phyloP scores from a whole-genome alignment of 2,329 filamentous ascomycete species.

The Hymenoscyphus repandus region DNA sequence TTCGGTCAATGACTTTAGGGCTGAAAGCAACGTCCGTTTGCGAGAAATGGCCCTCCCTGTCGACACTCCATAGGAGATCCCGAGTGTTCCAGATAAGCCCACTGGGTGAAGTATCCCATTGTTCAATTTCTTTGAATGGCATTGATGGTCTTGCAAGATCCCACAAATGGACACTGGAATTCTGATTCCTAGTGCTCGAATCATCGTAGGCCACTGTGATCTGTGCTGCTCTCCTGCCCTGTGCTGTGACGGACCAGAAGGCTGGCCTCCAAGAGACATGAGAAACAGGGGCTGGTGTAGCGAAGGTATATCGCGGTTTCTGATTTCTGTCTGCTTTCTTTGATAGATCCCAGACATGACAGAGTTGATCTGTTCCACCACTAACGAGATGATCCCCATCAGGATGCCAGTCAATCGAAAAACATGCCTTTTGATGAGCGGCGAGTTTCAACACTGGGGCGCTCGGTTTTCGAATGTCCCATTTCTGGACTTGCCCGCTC shows the following conservation, averaged over 20 bases:
- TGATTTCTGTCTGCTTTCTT: slow-evolving; percentile 56
- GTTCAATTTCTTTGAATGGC: slow-evolving; percentile 61
- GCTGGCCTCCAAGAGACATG: slow-evolving; percentile 59
- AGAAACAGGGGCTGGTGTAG: slow-evolving; percentile 54
- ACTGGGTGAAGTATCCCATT: slow-evolving; percentile 52
- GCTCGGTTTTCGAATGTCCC: slow-evolving; percentile 53
- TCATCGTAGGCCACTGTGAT: slow-evolving; percentile 59
- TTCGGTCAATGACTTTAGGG: slow-evolving; percentile 56
- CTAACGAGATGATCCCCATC: slow-evolving; percentile 63
- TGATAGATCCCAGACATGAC: slow-evolving; percentile 62
- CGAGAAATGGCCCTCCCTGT: slow-evolving; percentile 55
- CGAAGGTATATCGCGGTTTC: slow-evolving; percentile 58
- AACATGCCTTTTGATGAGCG: slow-evolving; percentile 55
- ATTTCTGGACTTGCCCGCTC: slow-evolving; percentile 56
- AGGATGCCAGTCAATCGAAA: slow-evolving; percentile 61
- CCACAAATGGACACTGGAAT: slow-evolving; percentile 59
- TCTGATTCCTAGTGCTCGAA: slow-evolving; percentile 47
- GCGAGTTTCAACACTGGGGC: slow-evolving; percentile 54
- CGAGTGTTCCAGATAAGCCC: slow-evolving; percentile 59
- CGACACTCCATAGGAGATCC: slow-evolving; percentile 62
- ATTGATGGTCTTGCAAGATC: slow-evolving; percentile 62
- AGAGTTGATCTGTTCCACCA: slow-evolving; percentile 55
- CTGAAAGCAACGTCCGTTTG: slow-evolving; percentile 63
- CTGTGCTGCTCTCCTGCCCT: slow-evolving; percentile 55
- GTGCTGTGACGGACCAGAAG: slow-evolving; percentile 59